A percentile compares a stretch with the other conserved stretches of the same genome.
Conservation (phyloP, 2,329 filamentous ascomycete genomes). For the Cercospora beticola region DNA sequence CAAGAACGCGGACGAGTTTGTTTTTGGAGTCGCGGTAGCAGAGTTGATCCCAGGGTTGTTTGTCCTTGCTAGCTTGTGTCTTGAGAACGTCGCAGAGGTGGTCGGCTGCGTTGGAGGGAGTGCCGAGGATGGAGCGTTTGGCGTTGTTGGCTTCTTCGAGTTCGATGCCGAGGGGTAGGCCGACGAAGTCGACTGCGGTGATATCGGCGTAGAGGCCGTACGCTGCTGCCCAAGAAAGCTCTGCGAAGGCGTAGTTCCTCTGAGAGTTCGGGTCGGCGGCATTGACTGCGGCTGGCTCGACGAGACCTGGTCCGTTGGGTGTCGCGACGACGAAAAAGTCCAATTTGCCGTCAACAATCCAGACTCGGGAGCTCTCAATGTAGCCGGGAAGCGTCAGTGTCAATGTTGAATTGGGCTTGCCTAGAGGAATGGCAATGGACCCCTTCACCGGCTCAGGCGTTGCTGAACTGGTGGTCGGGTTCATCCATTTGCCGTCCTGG, state of each 20-base stretch:
- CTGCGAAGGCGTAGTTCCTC: conserved; percentile 46
- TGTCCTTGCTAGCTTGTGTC: conserved; percentile 56
- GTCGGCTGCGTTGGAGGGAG: conserved; percentile 56
- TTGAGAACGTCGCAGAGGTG: conserved; percentile 55
- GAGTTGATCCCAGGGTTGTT: conserved; percentile 61
- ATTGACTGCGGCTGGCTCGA: conserved; percentile 51
- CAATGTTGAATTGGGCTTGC: conserved; percentile 38
- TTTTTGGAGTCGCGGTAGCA: conserved; percentile 44
- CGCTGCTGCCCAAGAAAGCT: conserved; percentile 48
- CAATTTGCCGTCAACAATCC: conserved; percentile 48
- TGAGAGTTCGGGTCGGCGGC: conserved; percentile 43
- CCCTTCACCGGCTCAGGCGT: conserved; percentile 40
- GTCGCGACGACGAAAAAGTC: conserved; percentile 46
- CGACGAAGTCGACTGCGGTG: conserved; percentile 35
- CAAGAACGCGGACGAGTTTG: conserved; percentile 44
- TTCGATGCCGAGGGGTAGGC: conserved; percentile 53
- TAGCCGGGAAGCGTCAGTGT: conserved; percentile 45
- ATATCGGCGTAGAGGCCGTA: conserved; percentile 48
- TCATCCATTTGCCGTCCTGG: conserved; percentile 42
- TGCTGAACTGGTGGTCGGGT: conserved; percentile 42
- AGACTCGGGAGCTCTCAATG: conserved; percentile 46
- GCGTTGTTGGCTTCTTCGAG: conserved; percentile 51
- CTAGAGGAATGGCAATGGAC: conserved; percentile 45
- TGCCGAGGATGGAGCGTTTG: conserved; percentile 56
- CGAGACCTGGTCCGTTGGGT: conserved; percentile 41